Evolutionary conservation across 495 filamentous ascomycete genomes (phyloP).

Genomic region (Chaetomium tenue): DNA sequence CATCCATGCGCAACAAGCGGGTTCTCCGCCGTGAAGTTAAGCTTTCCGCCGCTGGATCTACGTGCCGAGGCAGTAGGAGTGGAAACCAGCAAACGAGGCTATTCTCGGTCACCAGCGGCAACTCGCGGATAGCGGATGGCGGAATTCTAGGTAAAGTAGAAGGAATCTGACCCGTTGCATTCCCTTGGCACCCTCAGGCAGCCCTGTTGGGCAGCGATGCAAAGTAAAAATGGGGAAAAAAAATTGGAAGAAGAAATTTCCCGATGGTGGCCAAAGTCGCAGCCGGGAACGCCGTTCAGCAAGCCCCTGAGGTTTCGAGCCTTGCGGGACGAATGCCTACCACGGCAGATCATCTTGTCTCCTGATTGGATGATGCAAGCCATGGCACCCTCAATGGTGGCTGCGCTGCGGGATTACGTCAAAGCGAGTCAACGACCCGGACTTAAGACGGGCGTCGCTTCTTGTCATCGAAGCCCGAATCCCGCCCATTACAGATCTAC

Average conservation of each 20-base stretch:
- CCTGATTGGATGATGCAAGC: slow-evolving; percentile 9
- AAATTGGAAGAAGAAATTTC: slow-evolving; percentile 18
- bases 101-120: slow-evolving; percentile 19
- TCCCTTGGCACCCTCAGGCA: no score
- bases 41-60: slow-evolving; percentile 8
- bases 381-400: slow-evolving; percentile 3
- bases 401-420: slow-evolving; percentile 18
- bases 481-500: not conserved
- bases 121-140: slow-evolving; percentile 12
- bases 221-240: slow-evolving; percentile 10
- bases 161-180: not conserved
- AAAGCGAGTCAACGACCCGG: slow-evolving; percentile 2
- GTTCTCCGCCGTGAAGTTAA: slow-evolving; percentile 10
- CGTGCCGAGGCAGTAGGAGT: slow-evolving; percentile 8
- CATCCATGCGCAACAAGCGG: slow-evolving; percentile 12
- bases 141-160: not conserved
- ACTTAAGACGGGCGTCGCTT: slow-evolving; percentile 12
- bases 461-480: not conserved
- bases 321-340: not conserved
- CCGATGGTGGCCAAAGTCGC: slow-evolving; percentile 7
- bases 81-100: slow-evolving; percentile 10
- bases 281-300: not conserved
- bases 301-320: not conserved
- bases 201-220: slow-evolving; percentile 15
- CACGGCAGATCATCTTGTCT: not conserved